Percentiles rank a stretch among this genome's conserved stretches.
phyloP scores from a whole-genome alignment of 805 yeast species.

The Candida wancherniae region DNA sequence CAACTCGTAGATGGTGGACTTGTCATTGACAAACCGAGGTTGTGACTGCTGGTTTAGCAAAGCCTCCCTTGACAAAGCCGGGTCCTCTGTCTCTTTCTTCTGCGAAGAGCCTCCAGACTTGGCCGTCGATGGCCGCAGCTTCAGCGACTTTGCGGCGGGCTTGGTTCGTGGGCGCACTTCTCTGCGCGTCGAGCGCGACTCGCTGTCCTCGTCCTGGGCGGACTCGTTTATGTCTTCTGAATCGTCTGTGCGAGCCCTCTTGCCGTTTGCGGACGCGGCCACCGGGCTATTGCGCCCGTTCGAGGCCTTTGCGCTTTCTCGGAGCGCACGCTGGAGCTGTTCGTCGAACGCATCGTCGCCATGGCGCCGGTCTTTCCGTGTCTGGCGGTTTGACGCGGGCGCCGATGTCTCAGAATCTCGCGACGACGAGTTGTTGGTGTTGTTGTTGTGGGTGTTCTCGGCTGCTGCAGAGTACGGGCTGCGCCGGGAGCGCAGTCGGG shows the following conservation, averaged over 20 bases:
- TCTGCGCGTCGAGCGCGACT: slow-evolving; percentile 5
- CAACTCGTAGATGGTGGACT: slow-evolving; percentile 77
- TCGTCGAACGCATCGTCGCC: slow-evolving; percentile 35
- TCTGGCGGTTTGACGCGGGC: slow-evolving; percentile 17
- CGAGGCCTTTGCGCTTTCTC: slow-evolving; percentile 51
- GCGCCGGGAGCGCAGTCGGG: slow-evolving; percentile 7
- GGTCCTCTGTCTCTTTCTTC: slow-evolving; percentile 1
- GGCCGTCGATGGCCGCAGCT: slow-evolving; percentile 2
- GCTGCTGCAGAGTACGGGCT: slow-evolving; percentile 3
- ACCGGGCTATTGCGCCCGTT: slow-evolving; percentile 23
- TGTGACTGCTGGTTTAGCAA: slow-evolving; percentile 67
- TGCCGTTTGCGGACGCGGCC: slow-evolving; percentile 17
- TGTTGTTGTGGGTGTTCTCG: no score
- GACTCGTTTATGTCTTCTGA: slow-evolving; percentile 9
- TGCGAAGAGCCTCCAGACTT: no score
- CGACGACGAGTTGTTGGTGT: slow-evolving; percentile 6
- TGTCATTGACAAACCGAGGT: slow-evolving; percentile 77
- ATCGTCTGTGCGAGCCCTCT: slow-evolving; percentile 14
- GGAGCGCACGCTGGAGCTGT: slow-evolving; percentile 45
- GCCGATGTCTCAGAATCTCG: slow-evolving; percentile 12
- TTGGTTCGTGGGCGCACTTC: slow-evolving; percentile 9
- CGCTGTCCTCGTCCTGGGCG: slow-evolving; percentile 13
- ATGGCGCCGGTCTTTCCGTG: slow-evolving; percentile 31
- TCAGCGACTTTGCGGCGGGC: slow-evolving; percentile 6
- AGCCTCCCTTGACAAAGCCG: slow-evolving; percentile 32